Evolutionary conservation across 2,329 filamentous ascomycete species (phyloP).

Genomic region (Pseudogymnoascus sp.): DNA sequence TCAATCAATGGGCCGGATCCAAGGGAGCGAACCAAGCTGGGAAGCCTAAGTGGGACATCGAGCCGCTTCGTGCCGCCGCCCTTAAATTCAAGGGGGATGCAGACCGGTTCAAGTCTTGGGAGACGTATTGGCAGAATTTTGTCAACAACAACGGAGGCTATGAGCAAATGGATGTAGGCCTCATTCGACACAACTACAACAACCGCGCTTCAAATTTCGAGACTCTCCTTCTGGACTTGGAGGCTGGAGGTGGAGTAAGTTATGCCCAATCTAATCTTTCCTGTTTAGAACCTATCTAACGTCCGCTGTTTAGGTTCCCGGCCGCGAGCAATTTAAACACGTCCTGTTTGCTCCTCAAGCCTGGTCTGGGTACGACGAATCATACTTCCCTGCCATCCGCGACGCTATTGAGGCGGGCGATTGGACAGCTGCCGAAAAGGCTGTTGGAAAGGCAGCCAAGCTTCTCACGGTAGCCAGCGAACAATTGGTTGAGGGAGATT

Average conservation of each 20-base stretch:
- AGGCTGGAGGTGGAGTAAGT: conserved; percentile 65
- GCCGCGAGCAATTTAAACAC: conserved; percentile 89
- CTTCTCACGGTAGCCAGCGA: conserved; percentile 53
- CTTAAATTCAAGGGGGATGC: conserved; percentile 51
- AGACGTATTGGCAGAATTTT: conserved; percentile 63
- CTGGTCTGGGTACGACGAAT: conserved; percentile 61
- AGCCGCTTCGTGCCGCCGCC: conserved; percentile 54
- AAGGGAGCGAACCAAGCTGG: conserved; percentile 45
- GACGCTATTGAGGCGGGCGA: conserved; percentile 67
- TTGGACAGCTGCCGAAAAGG: conserved; percentile 57
- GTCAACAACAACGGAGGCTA: conserved; percentile 66
- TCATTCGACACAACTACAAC: conserved; percentile 67
- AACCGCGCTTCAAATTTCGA: conserved; percentile 74
- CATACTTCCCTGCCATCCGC: conserved; percentile 73
- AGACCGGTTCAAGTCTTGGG: conserved; percentile 64
- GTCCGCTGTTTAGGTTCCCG: conserved; percentile 53
- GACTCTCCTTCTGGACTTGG: conserved; percentile 69
- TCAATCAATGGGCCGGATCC: conserved; percentile 56
- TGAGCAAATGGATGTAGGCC: conserved; percentile 45
- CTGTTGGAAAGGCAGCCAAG: conserved; percentile 62
- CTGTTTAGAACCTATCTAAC: conserved; percentile 4
- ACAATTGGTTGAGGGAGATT: conserved; percentile 18
- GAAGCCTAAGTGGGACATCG: conserved; percentile 26
- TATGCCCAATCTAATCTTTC: neutral
- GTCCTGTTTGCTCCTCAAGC: conserved; percentile 76